Percentiles rank a stretch among this genome's conserved stretches.
These are phyloP conservation scores for Pisolithus orientalis DNA, from an alignment of 768 basidiomycete genomes.

Conservation along the genomic window DNA sequence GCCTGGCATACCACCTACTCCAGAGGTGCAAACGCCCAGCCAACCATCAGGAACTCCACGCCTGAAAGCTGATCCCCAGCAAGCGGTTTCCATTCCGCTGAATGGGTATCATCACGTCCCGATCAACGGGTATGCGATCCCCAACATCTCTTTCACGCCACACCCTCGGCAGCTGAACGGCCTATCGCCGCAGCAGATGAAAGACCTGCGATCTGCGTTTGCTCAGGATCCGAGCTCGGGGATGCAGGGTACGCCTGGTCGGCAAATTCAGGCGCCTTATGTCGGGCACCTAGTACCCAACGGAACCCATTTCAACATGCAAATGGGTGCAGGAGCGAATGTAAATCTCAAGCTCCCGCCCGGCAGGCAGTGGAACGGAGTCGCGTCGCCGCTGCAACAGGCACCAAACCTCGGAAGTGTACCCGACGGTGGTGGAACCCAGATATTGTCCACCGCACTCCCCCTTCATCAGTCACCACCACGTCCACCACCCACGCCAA, in stretches of 20 bases:
- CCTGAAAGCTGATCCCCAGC: background rate
- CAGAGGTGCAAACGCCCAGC: background rate
- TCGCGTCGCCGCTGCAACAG: constrained; percentile 19
- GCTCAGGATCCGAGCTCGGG: constrained; percentile 35
- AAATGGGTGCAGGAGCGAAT: constrained; percentile 17
- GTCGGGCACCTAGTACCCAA: constrained; percentile 24
- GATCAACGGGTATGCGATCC: constrained; percentile 33
- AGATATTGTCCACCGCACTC: constrained; percentile 31
- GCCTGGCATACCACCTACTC: background rate
- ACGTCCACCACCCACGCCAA: constrained; percentile 43
- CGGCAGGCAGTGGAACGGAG: constrained; percentile 35
- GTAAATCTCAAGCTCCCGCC: constrained; percentile 33
- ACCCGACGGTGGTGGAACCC: constrained; percentile 17
- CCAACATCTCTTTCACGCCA: constrained; percentile 30
- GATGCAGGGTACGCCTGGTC: constrained; percentile 28
- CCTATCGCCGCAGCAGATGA: constrained; percentile 53
- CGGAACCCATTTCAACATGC: constrained; percentile 26
- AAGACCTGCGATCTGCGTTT: constrained; percentile 52
- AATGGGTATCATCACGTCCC: constrained; percentile 41
- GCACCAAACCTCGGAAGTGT: constrained; percentile 16
- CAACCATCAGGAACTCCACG: constrained; percentile 14
- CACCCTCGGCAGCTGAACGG: constrained; percentile 32
- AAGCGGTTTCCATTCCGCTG: constrained; percentile 23
- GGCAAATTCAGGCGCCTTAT: constrained; percentile 31
- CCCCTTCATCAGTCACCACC: constrained; percentile 41